These are phyloP conservation scores for Fragilaria radians DNA, from an alignment of 108 stramenopile genomes.

Conservation along the genomic window DNA sequence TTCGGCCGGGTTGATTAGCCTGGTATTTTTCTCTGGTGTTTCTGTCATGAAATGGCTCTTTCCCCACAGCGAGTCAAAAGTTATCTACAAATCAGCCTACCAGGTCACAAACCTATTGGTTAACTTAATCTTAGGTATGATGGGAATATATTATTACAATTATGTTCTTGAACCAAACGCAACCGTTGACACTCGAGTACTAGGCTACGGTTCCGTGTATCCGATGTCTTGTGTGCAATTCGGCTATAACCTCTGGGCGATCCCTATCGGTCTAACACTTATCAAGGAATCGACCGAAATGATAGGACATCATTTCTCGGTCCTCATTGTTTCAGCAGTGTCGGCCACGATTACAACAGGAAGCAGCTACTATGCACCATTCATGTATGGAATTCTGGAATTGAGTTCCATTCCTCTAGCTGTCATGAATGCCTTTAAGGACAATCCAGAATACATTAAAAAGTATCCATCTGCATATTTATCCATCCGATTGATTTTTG, in stretches of 20 bases:
- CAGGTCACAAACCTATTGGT: conserved; percentile 53
- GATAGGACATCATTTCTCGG: conserved; percentile 64
- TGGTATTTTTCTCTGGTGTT: neutral
- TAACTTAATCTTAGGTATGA: conserved; percentile 37
- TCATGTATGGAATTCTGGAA: conserved; percentile 58
- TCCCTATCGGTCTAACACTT: conserved; percentile 45
- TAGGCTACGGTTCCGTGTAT: conserved; percentile 30
- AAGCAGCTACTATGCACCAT: conserved; percentile 53
- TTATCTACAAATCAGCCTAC: conserved; percentile 16
- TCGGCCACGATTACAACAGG: conserved; percentile 41
- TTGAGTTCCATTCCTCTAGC: conserved; percentile 46
- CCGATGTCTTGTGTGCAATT: conserved; percentile 47
- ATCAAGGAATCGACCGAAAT: conserved; percentile 51
- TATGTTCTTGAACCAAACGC: conserved; percentile 18
- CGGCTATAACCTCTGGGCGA: conserved; percentile 68
- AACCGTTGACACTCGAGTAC: conserved; percentile 25
- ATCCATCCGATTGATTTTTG: conserved; percentile 15
- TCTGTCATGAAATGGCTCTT: neutral
- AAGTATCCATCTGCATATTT: conserved; percentile 26
- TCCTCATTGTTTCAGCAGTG: conserved; percentile 35
- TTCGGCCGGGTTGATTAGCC: neutral
- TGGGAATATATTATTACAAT: conserved; percentile 38
- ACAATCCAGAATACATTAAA: conserved; percentile 36
- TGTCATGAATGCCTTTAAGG: conserved; percentile 65
- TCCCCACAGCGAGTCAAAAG: neutral